Conservation (phyloP, 441 rosid genomes). For the Pelargonium myrrhifolium region DNA sequence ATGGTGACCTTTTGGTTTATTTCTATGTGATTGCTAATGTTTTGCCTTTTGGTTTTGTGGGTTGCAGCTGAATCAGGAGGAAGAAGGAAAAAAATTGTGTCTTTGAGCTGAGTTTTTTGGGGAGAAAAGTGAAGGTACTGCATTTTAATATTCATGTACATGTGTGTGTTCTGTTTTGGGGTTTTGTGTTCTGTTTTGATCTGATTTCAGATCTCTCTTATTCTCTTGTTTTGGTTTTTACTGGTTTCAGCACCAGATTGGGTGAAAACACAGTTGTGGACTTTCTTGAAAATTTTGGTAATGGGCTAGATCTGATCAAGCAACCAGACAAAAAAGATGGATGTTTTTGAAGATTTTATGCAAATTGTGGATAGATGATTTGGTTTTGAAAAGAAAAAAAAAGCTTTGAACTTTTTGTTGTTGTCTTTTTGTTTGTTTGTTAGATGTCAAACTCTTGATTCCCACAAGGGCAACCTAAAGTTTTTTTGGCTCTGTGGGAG, state of each 20-base stretch:
- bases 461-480: not conserved
- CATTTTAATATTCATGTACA: not conserved
- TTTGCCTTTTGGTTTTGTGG: slow-evolving; percentile 1
- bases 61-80: slow-evolving; percentile 6
- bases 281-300: not conserved
- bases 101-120: not conserved
- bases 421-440: slow-evolving; percentile 1
- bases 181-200: slow-evolving; percentile 4
- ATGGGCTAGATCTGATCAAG: slow-evolving; percentile 3
- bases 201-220: not conserved
- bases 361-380: not conserved
- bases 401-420: not conserved
- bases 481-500: not conserved
- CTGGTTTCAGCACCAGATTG: not conserved
- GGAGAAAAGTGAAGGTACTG: not conserved
- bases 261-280: not conserved
- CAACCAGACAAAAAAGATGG: not conserved
- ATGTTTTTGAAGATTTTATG: not conserved
- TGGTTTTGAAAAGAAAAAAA: not conserved
- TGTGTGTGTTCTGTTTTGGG: not conserved
- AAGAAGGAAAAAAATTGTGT: not conserved
- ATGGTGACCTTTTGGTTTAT: not conserved
- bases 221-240: not conserved
- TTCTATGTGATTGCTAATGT: slow-evolving; percentile 1
- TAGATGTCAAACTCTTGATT: not conserved